Percentiles rank a stretch among this genome's conserved stretches.
phyloP scores from a whole-genome alignment of 2,329 filamentous ascomycete species.

The Capronia americana region DNA sequence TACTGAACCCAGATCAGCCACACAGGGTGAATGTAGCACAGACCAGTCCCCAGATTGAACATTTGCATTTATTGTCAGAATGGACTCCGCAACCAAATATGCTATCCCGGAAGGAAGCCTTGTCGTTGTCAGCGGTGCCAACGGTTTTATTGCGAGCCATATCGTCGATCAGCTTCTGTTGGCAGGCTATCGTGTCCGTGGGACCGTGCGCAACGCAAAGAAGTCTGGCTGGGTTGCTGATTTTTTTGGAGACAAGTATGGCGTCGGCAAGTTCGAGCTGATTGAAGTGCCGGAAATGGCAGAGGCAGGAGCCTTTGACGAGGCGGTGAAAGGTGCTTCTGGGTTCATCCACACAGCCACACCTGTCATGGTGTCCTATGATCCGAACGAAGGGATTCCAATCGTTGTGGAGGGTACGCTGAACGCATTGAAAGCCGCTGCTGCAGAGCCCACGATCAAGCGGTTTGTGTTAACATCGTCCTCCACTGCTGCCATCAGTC shows the following conservation, averaged over 20 bases:
- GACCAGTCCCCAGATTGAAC: neutral
- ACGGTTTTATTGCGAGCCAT: constrained; percentile 55
- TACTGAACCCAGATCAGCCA: neutral
- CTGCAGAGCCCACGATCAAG: constrained; percentile 42
- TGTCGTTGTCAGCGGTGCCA: constrained; percentile 57
- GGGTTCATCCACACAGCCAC: constrained; percentile 52
- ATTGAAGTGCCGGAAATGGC: constrained; percentile 47
- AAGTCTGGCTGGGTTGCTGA: constrained; percentile 49
- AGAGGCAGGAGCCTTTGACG: constrained; percentile 39
- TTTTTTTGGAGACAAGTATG: constrained; percentile 45
- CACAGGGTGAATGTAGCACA: neutral
- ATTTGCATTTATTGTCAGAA: neutral
- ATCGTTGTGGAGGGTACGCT: constrained; percentile 56
- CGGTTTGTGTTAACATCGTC: constrained; percentile 36
- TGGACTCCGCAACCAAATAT: constrained; percentile 23
- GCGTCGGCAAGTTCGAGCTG: constrained; percentile 46
- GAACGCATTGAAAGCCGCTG: constrained; percentile 39
- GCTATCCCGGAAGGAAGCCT: constrained; percentile 25
- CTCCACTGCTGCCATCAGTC: constrained; percentile 30
- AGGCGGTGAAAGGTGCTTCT: constrained; percentile 43
- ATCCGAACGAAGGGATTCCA: constrained; percentile 53
- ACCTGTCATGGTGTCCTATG: constrained; percentile 46
- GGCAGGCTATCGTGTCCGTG: constrained; percentile 54
- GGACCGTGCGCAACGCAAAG: constrained; percentile 48
- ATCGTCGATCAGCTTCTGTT: constrained; percentile 51